phyloP scores from a whole-genome alignment of 2,329 filamentous ascomycete species.

The Polytolypa hystricis region DNA sequence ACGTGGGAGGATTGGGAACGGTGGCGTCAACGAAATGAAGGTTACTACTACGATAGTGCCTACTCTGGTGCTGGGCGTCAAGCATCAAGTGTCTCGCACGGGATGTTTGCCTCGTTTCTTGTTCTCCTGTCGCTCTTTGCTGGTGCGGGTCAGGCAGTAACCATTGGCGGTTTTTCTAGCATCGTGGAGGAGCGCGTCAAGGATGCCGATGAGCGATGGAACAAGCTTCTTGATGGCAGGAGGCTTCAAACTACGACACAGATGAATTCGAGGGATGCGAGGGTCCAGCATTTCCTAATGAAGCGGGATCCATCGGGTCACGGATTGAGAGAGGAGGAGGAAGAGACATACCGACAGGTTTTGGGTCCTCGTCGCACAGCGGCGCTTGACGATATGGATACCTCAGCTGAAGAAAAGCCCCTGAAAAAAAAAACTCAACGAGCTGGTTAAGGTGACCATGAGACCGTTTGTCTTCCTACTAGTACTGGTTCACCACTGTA shows the following conservation, averaged over 20 bases:
- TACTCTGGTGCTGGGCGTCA: conserved; percentile 3
- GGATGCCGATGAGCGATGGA: conserved; percentile 54
- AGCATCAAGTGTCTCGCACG: conserved; percentile 53
- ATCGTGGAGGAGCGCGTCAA: conserved; percentile 56
- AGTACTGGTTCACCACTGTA: too few species aligned
- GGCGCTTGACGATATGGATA: too few species aligned
- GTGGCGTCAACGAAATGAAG: conserved; percentile 51
- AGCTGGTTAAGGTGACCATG: too few species aligned
- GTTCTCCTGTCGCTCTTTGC: conserved; percentile 58
- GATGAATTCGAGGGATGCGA: conserved; percentile 43
- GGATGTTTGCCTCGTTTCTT: conserved; percentile 64
- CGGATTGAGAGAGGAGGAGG: conserved; percentile 34
- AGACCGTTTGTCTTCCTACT: too few species aligned
- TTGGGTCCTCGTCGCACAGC: conserved; percentile 16
- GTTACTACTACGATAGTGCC: conserved; percentile 2
- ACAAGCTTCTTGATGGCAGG: conserved; percentile 42
- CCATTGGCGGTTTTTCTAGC: conserved; percentile 52
- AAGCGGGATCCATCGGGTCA: conserved; percentile 51
- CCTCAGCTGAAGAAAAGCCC: too few species aligned
- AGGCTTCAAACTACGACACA: conserved; percentile 40
- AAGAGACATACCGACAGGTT: conserved; percentile 28
- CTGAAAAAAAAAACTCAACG: too few species aligned
- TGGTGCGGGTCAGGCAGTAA: conserved; percentile 59
- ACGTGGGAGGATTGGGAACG: conserved; percentile 98
- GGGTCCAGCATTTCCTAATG: conserved; percentile 67